These are phyloP conservation scores for Mycena belliarum DNA, from an alignment of 768 basidiomycete genomes.

Conservation along the genomic window DNA sequence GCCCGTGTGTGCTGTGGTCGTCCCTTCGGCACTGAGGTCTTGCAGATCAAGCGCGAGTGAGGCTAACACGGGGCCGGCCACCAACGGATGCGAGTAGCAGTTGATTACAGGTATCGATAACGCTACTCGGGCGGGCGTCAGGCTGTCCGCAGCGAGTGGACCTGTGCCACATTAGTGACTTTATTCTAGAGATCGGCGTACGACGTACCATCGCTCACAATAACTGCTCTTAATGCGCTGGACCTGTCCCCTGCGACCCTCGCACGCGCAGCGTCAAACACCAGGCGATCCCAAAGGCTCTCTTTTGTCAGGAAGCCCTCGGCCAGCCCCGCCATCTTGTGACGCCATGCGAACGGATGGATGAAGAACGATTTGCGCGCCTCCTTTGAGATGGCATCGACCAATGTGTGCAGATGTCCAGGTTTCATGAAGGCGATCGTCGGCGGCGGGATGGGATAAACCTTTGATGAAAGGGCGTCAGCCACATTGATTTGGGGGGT, in stretches of 20 bases:
- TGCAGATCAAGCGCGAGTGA: slow-evolving; percentile 87
- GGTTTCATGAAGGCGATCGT: slow-evolving; percentile 79
- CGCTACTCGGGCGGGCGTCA: slow-evolving; percentile 70
- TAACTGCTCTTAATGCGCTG: slow-evolving; percentile 61
- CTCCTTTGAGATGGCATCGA: slow-evolving; percentile 51
- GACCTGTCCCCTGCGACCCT: slow-evolving; percentile 61
- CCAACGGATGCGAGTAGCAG: slow-evolving; percentile 58
- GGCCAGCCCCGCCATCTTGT: slow-evolving; percentile 66
- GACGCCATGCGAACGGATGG: slow-evolving; percentile 70
- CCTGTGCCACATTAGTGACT: slow-evolving; percentile 36
- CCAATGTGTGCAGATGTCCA: slow-evolving; percentile 57
- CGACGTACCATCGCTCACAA: slow-evolving; percentile 70
- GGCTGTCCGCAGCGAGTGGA: slow-evolving; percentile 43
- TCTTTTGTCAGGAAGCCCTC: slow-evolving; percentile 80
- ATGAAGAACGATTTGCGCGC: slow-evolving; percentile 56
- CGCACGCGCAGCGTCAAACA: slow-evolving; percentile 69
- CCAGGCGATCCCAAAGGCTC: slow-evolving; percentile 81
- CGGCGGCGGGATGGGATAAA: slow-evolving; percentile 67
- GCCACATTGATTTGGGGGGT: slow-evolving; percentile 34
- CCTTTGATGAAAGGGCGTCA: slow-evolving; percentile 49
- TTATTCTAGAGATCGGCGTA: background rate
- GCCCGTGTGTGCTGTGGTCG: slow-evolving; percentile 54
- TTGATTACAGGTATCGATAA: slow-evolving; percentile 78
- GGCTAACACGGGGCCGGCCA: slow-evolving; percentile 77
- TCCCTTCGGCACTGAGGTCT: slow-evolving; percentile 44